phyloP scores from a whole-genome alignment of 1,139 yeast species.

The Diutina scorzettiae region DNA sequence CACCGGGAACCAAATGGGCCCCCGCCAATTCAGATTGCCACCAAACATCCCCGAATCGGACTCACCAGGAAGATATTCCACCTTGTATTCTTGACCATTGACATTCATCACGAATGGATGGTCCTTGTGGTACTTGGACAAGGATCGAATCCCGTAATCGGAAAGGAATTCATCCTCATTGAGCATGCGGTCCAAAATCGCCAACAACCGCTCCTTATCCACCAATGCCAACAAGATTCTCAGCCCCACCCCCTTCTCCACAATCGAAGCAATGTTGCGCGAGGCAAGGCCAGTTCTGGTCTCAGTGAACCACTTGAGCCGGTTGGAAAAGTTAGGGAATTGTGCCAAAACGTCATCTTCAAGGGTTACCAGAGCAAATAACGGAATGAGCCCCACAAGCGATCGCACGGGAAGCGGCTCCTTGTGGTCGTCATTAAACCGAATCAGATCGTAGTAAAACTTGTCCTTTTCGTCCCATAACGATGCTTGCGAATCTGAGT shows the following conservation, averaged over 20 bases:
- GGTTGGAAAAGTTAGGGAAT: slow-evolving; percentile 76
- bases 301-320: slow-evolving; percentile 78
- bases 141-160: slow-evolving; percentile 78
- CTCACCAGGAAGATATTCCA: slow-evolving; percentile 83
- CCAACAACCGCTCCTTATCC: slow-evolving; percentile 64
- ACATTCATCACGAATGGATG: slow-evolving; percentile 85
- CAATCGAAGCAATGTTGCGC: slow-evolving; percentile 85
- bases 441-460: slow-evolving; percentile 87
- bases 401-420: slow-evolving; percentile 81
- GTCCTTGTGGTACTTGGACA: slow-evolving; percentile 79
- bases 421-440: slow-evolving; percentile 58
- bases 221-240: slow-evolving; percentile 75
- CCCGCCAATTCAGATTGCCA: slow-evolving; percentile 96
- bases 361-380: slow-evolving; percentile 81
- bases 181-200: slow-evolving; percentile 71
- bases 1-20: slow-evolving; percentile 98
- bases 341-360: slow-evolving; percentile 75
- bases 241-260: slow-evolving; percentile 76
- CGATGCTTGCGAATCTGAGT: slow-evolving; percentile 43
- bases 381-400: slow-evolving; percentile 84
- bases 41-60: slow-evolving; percentile 94
- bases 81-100: slow-evolving; percentile 62
- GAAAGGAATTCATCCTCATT: slow-evolving; percentile 85
- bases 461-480: slow-evolving; percentile 88
- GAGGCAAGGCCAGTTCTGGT: slow-evolving; percentile 65